phyloP scores from a whole-genome alignment of 2,329 filamentous ascomycete genomes.

The Byssoonygena ceratinophila region DNA sequence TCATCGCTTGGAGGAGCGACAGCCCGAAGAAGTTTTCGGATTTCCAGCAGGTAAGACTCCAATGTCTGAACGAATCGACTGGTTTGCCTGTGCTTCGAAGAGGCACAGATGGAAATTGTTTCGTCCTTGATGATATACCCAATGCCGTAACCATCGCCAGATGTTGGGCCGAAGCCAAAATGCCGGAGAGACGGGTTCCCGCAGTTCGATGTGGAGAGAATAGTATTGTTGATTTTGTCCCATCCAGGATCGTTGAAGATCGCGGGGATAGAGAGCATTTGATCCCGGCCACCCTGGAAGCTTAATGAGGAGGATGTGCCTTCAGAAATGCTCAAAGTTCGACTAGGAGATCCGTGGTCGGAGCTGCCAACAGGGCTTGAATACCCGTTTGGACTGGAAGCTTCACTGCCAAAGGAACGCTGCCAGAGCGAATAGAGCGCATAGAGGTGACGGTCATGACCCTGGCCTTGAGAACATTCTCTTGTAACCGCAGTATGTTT shows the following conservation, averaged over 20 bases:
- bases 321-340: constrained; percentile 34
- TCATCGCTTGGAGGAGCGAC: constrained; percentile 37
- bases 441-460: constrained; percentile 86
- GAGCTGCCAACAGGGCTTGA: constrained; percentile 46
- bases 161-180: constrained; percentile 93
- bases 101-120: constrained; percentile 78
- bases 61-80: constrained; percentile 79
- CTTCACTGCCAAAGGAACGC: constrained; percentile 59
- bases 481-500: constrained; percentile 70
- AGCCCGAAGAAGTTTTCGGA: constrained; percentile 72
- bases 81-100: constrained; percentile 88
- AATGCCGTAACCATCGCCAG: constrained; percentile 88
- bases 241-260: constrained; percentile 83
- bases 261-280: constrained; percentile 48
- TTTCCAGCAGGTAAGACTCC: constrained; percentile 82
- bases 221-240: constrained; percentile 91
- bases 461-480: constrained; percentile 79
- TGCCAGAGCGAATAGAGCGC: constrained; percentile 94
- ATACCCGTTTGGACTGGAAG: constrained; percentile 50
- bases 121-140: constrained; percentile 99
- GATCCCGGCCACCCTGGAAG: constrained; percentile 36
- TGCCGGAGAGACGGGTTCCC: constrained; percentile 90
- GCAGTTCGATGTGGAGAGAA: constrained; percentile 95
- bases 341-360: constrained; percentile 22
- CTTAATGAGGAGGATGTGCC: constrained; percentile 40